Base-by-base conservation (phyloP, 2,329 filamentous ascomycete genomes). In the Penicillium sp. region DNA sequence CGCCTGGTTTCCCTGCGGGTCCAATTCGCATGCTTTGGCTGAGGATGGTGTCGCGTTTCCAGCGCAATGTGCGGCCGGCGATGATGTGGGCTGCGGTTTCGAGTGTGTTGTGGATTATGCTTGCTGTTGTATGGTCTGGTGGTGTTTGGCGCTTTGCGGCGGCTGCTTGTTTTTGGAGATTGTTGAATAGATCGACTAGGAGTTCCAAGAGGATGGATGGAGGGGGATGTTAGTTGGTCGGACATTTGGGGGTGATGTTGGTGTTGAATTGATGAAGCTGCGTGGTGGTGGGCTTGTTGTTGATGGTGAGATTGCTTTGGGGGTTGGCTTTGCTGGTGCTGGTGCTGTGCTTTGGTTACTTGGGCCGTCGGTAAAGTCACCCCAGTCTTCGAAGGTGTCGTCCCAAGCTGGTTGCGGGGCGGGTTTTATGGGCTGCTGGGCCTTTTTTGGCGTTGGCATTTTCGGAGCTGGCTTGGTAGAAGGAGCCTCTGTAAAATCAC, bases 151-250 rank as follows among this genome's bases (percentile, higher is more conserved):
- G 75, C 43, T 86, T 76, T 2, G 82, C 80, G 55, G 81, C 80
- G 65, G 88, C 84, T 1, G 91, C 74, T 18, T 76, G 74, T 14
- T 77, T 71, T 51, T 84, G 79, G 4, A 84, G 83, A 23, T 84
- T 74, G 16, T 79, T 75, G 50, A 95, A 80, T 4, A 94, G 71
- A 6, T 79, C 74, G 0, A 87, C 82, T 55, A 95, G 89, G 6
- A 89, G 68, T 7, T 86, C 83, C 18, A 97, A 76, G 11, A 97
- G 74, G 16, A 95, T 77, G 0, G 87, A 87, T 1, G 91, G 91
- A 4, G 91, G 91, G 8, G 91, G 91, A 96, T 82, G 61, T 95
- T 96, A 14, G 83, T 88, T 4, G 89, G 89, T 5, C 88, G 86
- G 40, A 70, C 58, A 6, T 20, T 54, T 22, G 49, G 27, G 11